These are phyloP conservation scores for Tetrapisispora iriomotensis DNA, from an alignment of 805 yeast genomes.

Conservation along the genomic window DNA sequence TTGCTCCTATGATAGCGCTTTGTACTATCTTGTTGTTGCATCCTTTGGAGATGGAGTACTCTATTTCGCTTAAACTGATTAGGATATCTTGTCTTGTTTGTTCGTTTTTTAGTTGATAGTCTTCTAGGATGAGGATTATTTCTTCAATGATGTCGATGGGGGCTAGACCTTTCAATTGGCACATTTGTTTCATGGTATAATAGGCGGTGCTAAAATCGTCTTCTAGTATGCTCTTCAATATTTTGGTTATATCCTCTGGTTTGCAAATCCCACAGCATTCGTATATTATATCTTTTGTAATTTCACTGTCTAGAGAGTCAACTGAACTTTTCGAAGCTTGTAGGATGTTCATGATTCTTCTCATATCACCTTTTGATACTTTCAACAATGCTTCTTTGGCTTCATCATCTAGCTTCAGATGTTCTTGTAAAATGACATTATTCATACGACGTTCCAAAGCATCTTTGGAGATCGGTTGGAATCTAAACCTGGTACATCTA, in stretches of 20 bases:
- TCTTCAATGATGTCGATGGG: conserved; percentile 76
- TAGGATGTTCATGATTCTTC: conserved; percentile 83
- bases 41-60: conserved; percentile 84
- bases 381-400: conserved; percentile 60
- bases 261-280: conserved; percentile 95
- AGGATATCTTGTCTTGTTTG: conserved; percentile 53
- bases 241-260: conserved; percentile 70
- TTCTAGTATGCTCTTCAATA: conserved; percentile 65
- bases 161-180: conserved; percentile 75
- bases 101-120: conserved; percentile 51
- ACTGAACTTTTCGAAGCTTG: conserved; percentile 87
- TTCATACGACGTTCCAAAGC: conserved; percentile 63
- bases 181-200: conserved; percentile 53
- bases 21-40: conserved; percentile 86
- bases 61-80: conserved; percentile 73
- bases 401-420: conserved; percentile 43
- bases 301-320: conserved; percentile 37
- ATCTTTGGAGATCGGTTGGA: conserved; percentile 62
- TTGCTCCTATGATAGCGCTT: conserved; percentile 81
- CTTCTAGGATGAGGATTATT: conserved; percentile 58
- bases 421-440: conserved; percentile 61
- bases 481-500: conserved; percentile 91
- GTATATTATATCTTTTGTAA: conserved; percentile 68
- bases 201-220: conserved; percentile 84
- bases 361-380: conserved; percentile 91